A percentile compares a stretch with the other conserved stretches of the same genome.
phyloP scores from a whole-genome alignment of 305 asterid genomes.

The Fraxinus angustifolia region DNA sequence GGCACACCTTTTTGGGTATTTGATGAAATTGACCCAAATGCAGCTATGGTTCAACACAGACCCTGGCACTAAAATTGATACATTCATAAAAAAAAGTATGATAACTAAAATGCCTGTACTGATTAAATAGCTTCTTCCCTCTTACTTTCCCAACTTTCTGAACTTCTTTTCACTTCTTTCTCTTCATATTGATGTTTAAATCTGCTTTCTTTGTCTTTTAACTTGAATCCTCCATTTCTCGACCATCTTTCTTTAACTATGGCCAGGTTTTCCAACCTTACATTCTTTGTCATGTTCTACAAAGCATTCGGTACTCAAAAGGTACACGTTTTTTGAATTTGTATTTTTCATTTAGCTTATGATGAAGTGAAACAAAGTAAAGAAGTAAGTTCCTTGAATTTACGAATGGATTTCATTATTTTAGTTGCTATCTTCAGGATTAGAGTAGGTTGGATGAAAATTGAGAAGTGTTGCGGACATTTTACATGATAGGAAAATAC shows the following conservation, averaged over 20 bases:
- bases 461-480: not conserved
- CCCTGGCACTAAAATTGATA: not conserved
- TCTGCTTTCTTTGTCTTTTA: not conserved
- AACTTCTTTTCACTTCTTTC: not conserved
- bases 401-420: not conserved
- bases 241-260: not conserved
- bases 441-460: not conserved
- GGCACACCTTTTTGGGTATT: not conserved
- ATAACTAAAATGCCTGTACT: not conserved
- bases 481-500: not conserved
- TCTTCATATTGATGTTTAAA: not conserved
- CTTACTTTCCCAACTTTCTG: not conserved
- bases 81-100: not conserved
- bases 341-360: not conserved
- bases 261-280: not conserved
- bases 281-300: not conserved
- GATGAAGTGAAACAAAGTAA: not conserved
- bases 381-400: not conserved
- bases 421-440: not conserved
- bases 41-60: not conserved
- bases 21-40: not conserved
- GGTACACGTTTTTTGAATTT: not conserved
- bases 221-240: not conserved
- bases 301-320: not conserved
- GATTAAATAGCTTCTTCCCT: not conserved